Conservation (phyloP, 306 rosid species). For the Cotoneaster glaucophyllus region DNA sequence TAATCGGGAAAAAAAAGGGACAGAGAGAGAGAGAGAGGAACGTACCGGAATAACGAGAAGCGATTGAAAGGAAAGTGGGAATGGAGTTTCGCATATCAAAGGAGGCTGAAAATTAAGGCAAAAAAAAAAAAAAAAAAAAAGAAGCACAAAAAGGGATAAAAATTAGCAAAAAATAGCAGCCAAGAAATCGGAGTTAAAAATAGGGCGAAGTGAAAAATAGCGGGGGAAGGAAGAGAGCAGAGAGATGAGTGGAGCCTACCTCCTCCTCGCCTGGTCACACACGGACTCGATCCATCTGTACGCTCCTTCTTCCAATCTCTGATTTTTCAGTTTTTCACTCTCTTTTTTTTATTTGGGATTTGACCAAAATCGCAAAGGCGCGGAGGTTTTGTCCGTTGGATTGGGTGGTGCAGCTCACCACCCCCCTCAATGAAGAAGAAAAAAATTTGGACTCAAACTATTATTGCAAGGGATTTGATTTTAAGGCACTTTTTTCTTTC, state of each 20-base stretch:
- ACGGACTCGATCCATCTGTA: constrained; percentile 42
- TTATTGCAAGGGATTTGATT: no score
- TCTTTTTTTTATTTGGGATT: not conserved
- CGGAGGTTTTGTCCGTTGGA: not conserved
- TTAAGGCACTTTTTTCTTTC: no score
- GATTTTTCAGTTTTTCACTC: not conserved
- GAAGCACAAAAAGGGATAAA: not conserved
- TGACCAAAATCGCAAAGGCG: constrained; percentile 1
- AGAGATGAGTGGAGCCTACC: constrained; percentile 52
- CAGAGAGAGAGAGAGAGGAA: not conserved
- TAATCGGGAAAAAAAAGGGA: not conserved
- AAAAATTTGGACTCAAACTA: no score
- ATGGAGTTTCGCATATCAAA: constrained; percentile 9
- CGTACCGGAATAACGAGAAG: constrained; percentile 38
- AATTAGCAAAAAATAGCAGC: constrained; percentile 11
- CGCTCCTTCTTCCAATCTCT: not conserved
- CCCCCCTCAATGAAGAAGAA: not conserved
- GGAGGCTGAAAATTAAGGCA: constrained; percentile 8
- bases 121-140: not conserved
- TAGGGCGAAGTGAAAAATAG: constrained; percentile 35
- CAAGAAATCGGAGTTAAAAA: constrained; percentile 27
- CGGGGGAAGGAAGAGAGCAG: constrained; percentile 18
- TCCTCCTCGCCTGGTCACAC: constrained; percentile 13
- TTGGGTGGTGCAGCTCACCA: not conserved
- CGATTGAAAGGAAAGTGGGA: constrained; percentile 14